These are phyloP conservation scores for Lathyrus aphaca DNA, from an alignment of 306 rosid species.

Conservation along the genomic window DNA sequence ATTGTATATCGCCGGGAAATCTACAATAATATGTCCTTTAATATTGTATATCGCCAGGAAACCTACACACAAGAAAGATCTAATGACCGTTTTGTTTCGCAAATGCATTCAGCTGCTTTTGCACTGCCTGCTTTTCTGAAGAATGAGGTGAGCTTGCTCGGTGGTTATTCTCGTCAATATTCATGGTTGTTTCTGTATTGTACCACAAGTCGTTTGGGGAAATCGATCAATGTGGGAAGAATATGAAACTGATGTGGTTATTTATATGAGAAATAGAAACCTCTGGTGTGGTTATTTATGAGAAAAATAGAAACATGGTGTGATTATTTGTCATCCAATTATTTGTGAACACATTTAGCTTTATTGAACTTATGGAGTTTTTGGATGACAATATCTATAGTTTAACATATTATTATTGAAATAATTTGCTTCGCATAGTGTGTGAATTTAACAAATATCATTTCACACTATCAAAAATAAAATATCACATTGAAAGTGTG, in stretches of 20 bases:
- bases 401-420: conserved; percentile 5
- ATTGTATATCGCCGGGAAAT: no score
- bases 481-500: not conserved
- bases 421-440: conserved; percentile 19
- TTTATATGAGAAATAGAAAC: conserved; percentile 33
- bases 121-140: conserved; percentile 76
- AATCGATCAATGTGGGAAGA: conserved; percentile 28
- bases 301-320: no score
- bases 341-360: conserved; percentile 25
- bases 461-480: no score
- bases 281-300: no score
- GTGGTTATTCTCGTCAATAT: conserved; percentile 22
- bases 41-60: not conserved
- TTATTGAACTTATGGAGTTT: conserved; percentile 1
- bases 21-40: not conserved
- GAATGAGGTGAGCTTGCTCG: conserved; percentile 63
- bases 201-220: conserved; percentile 12
- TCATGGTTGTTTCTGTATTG: not conserved
- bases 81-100: conserved; percentile 19
- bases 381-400: conserved; percentile 1
- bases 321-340: conserved; percentile 34
- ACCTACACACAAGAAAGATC: not conserved
- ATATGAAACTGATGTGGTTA: conserved; percentile 25
- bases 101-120: conserved; percentile 92
- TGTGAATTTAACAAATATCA: not conserved